phyloP scores from a whole-genome alignment of 768 basidiomycete genomes.

The Lentinula edodes region DNA sequence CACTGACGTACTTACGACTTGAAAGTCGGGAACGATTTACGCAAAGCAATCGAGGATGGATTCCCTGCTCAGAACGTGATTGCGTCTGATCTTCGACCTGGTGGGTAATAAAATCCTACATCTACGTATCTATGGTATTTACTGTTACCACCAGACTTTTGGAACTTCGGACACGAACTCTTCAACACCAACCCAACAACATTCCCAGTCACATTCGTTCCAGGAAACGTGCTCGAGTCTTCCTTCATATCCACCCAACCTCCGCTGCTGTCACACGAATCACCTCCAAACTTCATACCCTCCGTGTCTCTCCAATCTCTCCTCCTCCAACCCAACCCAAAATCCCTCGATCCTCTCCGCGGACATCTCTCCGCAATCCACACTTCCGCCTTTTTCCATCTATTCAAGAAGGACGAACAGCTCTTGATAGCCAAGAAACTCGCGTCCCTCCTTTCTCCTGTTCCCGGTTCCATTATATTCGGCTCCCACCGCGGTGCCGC shows the following conservation, averaged over 20 bases:
- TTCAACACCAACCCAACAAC: constrained; percentile 33
- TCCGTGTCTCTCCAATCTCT: constrained; percentile 18
- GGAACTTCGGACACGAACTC: constrained; percentile 42
- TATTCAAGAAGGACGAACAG: constrained; percentile 31
- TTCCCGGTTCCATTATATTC: constrained; percentile 30
- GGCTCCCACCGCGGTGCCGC: constrained; percentile 21
- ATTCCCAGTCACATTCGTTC: constrained; percentile 37
- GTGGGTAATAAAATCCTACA: background rate
- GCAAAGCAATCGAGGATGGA: constrained; percentile 19
- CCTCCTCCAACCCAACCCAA: background rate
- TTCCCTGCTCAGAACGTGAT: constrained; percentile 18
- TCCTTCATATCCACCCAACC: constrained; percentile 22
- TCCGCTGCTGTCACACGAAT: background rate
- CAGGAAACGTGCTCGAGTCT: constrained; percentile 37
- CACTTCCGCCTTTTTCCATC: constrained; percentile 37
- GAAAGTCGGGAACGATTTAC: constrained; percentile 20
- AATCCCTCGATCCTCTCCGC: constrained; percentile 27
- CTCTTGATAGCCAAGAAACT: constrained; percentile 25
- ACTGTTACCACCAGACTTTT: constrained; percentile 26
- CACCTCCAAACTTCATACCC: constrained; percentile 4
- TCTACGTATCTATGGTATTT: no score
- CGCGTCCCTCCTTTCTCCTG: constrained; percentile 24
- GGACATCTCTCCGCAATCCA: constrained; percentile 38
- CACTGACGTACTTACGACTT: no score
- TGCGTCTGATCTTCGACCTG: constrained; percentile 18